Evolutionary conservation across 1,284 basidiomycete species (phyloP), one percentile per base, ranked within the genome.

Genomic region (Butyriboletus appendiculatus): DNA sequence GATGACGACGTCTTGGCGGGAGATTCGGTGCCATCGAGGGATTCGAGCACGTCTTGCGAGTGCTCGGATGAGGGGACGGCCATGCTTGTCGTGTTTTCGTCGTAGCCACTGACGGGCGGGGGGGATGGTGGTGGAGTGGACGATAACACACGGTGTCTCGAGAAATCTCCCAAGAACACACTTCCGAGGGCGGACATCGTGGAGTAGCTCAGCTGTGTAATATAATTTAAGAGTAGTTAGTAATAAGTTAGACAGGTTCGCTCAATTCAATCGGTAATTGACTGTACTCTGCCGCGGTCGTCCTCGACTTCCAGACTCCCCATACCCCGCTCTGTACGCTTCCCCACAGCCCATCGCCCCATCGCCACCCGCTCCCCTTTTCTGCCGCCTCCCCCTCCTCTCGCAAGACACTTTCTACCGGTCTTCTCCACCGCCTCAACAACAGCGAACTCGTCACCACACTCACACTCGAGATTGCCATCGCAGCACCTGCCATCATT

Each of bases 381-480:
- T 71, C 71, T 12, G 33, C 40, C 12, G 9, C 20, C 2, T 58
- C 62, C 28, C 69, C 65, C 16, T 62, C 64, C 59, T 87, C 86
- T 4, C 84, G 84, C 80, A 92, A 81, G 42, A 94, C 59, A 59
- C 89, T 90, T 34, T 76, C 78, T 60, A 63, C 66, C 1, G 93
- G 93, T 46, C 93, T 77, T 55, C 75, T 80, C 93, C 93, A 96
- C 86, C 90, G 89, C 67, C 84, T 90, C 59, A 99, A 78, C 46
- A 90, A 86, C 66, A 99, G 75, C 53, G 92, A 95, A 59, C 92
- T 95, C 18, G 82, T 84, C 10, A 99, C 96, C 48, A 99, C 97
- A 61, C 93, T 96, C 42, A 99, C 96, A 62, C 91, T 94, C 46
- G 92, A 96, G 71, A 93, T 96, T 18, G 97, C 96, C 97, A 99